Evolutionary conservation across 768 basidiomycete genomes (phyloP).

Genomic region (Rhodotorula paludigena): DNA sequence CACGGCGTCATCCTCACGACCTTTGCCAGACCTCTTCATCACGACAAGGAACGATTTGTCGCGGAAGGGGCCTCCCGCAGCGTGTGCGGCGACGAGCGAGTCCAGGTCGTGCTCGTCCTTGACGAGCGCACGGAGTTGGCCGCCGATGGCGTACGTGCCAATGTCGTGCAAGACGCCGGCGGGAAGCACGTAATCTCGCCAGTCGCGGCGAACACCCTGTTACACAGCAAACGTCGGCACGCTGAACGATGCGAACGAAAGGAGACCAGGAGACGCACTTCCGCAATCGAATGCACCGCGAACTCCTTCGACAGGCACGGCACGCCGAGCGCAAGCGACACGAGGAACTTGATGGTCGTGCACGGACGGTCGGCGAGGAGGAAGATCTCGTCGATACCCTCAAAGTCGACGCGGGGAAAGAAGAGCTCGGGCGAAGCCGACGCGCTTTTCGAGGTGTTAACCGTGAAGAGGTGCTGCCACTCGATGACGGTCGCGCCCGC

Average conservation of each 20-base stretch:
- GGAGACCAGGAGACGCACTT: constrained; percentile 52
- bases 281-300: constrained; percentile 43
- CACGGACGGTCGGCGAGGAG: constrained; percentile 51
- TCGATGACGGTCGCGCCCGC: constrained; percentile 36
- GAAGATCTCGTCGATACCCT: constrained; percentile 39
- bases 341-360: constrained; percentile 72
- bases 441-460: not conserved
- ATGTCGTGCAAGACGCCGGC: constrained; percentile 53
- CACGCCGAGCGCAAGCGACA: constrained; percentile 77
- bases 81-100: constrained; percentile 45
- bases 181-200: constrained; percentile 60
- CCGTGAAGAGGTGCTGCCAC: constrained; percentile 33
- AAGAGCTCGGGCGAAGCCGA: not conserved
- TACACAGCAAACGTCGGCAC: not conserved
- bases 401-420: constrained; percentile 7
- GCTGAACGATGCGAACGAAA: not conserved
- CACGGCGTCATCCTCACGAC: constrained; percentile 28
- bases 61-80: constrained; percentile 53
- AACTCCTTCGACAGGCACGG: constrained; percentile 58
- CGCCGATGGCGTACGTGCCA: constrained; percentile 18
- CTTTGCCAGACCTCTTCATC: constrained; percentile 43
- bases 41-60: constrained; percentile 48
- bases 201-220: constrained; percentile 50
- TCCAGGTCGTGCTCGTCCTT: constrained; percentile 55
- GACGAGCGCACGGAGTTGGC: constrained; percentile 45